A percentile compares a stretch with the other conserved stretches of the same genome.
Conservation (phyloP, 202 grass and related monocot genomes). For the Elaeis oleifera region DNA sequence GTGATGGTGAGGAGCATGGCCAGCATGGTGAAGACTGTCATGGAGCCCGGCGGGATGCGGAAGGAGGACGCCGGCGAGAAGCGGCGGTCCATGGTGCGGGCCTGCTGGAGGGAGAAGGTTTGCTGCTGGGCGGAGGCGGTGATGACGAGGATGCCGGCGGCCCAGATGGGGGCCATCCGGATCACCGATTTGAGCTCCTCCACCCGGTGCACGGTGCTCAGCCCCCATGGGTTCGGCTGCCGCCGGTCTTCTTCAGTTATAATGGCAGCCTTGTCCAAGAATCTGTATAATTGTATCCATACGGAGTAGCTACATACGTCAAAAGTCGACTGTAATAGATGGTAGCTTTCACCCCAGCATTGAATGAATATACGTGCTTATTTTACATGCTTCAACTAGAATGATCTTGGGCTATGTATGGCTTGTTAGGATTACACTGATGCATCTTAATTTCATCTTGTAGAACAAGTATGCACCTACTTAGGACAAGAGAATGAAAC, state of each 20-base stretch:
- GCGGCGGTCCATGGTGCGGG: slow-evolving; percentile 79
- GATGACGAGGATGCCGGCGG: slow-evolving; percentile 56
- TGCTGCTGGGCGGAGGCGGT: slow-evolving; percentile 43
- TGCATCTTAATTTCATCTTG: no score
- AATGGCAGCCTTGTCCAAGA: slow-evolving; percentile 67
- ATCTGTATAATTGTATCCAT: slow-evolving; percentile 23
- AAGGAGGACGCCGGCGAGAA: slow-evolving; percentile 37
- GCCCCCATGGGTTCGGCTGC: slow-evolving; percentile 48
- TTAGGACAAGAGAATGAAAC: no score
- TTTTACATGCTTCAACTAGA: no score
- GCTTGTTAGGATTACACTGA: no score
- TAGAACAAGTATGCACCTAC: no score
- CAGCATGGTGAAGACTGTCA: slow-evolving; percentile 50
- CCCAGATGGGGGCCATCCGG: slow-evolving; percentile 82
- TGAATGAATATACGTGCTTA: no score
- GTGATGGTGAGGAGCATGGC: slow-evolving; percentile 50
- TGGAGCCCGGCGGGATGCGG: slow-evolving; percentile 60
- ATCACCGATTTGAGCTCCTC: slow-evolving; percentile 73
- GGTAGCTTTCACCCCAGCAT: no score
- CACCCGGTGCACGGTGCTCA: slow-evolving; percentile 80
- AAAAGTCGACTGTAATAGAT: no score
- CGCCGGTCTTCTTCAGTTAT: slow-evolving; percentile 43
- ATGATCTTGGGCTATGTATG: no score
- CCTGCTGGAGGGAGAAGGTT: slow-evolving; percentile 77
- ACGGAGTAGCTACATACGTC: no score